phyloP scores from a whole-genome alignment of 192 early-diverging fungal species.

The Coemansia sp. region DNA sequence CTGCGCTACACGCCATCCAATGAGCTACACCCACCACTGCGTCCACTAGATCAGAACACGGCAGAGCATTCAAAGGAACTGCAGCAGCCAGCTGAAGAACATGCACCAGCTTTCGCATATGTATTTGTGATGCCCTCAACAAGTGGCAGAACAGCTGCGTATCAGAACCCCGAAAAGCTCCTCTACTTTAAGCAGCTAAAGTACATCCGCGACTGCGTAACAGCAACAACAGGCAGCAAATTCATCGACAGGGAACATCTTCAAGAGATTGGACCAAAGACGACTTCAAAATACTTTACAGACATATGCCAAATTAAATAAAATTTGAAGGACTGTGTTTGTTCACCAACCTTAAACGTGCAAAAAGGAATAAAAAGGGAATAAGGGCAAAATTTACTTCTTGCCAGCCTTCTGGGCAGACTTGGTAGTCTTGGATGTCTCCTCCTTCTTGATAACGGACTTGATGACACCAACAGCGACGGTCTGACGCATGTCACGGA shows the following conservation, averaged over 20 bases:
- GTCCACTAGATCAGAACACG: background rate
- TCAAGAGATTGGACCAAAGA: slow-evolving; percentile 14
- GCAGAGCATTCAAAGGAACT: background rate
- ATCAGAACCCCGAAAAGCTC: slow-evolving; percentile 63
- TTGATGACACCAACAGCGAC: slow-evolving; percentile 98
- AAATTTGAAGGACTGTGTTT: background rate
- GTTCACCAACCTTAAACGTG: slow-evolving; percentile 1
- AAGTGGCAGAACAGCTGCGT: slow-evolving; percentile 65
- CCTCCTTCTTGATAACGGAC: slow-evolving; percentile 81
- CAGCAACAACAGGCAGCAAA: background rate
- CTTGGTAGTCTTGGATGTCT: slow-evolving; percentile 73
- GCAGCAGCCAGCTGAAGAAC: background rate
- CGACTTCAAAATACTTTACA: slow-evolving; percentile 36
- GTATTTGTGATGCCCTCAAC: slow-evolving; percentile 72
- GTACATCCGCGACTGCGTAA: slow-evolving; percentile 42
- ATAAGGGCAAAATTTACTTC: slow-evolving; percentile 61
- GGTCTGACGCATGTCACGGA: slow-evolving; percentile 97
- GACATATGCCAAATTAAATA: background rate
- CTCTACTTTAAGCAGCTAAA: slow-evolving; percentile 54
- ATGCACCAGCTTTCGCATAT: slow-evolving; percentile 18
- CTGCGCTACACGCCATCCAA: slow-evolving; percentile 3
- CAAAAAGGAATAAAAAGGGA: slow-evolving; percentile 4
- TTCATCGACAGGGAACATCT: slow-evolving; percentile 14
- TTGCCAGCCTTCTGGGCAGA: slow-evolving; percentile 73
- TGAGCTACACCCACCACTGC: background rate